Base-by-base conservation (phyloP, 192 early-diverging fungal species). In the Linnemannia elongata region DNA sequence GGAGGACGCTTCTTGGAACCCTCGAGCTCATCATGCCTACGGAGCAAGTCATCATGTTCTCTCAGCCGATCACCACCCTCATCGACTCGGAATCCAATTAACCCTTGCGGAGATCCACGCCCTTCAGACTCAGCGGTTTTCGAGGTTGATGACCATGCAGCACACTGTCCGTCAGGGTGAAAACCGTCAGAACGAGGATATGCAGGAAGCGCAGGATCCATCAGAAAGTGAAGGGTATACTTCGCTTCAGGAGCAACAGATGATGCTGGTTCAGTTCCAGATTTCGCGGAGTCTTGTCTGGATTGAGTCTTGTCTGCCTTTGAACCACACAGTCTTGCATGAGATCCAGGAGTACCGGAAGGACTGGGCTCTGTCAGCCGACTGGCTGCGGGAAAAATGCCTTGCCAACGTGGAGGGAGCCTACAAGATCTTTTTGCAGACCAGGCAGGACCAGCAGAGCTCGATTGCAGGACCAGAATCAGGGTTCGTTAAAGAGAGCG, bases 351-450 rank as follows among this genome's bases (percentile, higher is more conserved):
- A 83, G 54, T 83, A 83, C 49, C 72, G 87, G 18, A 83, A 82
- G 39, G 87, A 88, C 33, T 87, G 85, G 85, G 78, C 82, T 7
- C 49, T 88, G n/a, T 80, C 82, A 20, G 87, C 82, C 1, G 78
- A 80, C 13, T 88, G 87, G 87, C 63, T 88, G 36, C 77, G 87
- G 5, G 87, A 88, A 38, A 80, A 77, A 38, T 88, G 87, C 73
- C 75, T 80, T n/a, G 47, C 78, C 18, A 80, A 88, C 49, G 87
- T 83, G 7, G 82, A 88, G 42, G 81, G 78, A 5, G 87, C 82
- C 20, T 88, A 88, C 74, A 77, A 88, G 44, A 83, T 83, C 72
- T 83, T 88, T 55, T 75, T 88, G 75, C 86, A 82, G 55, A 88
- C 80, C 30, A 54, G 68, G 17, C 70, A 79, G 20, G 66, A 71